Evolutionary conservation across 164 flowering plant genomes (phyloP).

Genomic region (Kalanchoe fedtschenkoi): DNA sequence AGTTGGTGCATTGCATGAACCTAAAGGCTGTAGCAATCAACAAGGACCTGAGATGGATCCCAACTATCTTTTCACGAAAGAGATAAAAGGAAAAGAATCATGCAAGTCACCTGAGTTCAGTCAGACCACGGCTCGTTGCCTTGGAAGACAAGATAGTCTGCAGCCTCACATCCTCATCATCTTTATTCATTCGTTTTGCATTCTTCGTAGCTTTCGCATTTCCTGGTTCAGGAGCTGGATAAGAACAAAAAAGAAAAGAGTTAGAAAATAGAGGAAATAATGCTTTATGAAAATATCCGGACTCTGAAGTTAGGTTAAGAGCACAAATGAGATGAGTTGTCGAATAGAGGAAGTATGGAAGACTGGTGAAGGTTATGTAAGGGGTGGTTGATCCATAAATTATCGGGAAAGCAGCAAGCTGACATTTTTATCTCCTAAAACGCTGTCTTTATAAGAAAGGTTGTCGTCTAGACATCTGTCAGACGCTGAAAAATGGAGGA

Average conservation of each 20-base stretch:
- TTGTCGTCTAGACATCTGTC: neutral
- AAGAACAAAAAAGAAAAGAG: neutral
- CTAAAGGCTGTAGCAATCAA: neutral
- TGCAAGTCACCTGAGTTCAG: slow-evolving; percentile 6
- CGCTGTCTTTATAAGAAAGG: neutral
- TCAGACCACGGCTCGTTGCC: slow-evolving; percentile 1
- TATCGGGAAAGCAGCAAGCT: neutral
- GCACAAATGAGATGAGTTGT: neutral
- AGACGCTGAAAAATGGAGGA: neutral
- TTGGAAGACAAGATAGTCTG: slow-evolving; percentile 2
- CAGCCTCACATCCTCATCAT: neutral
- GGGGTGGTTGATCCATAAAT: neutral
- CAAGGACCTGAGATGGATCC: neutral
- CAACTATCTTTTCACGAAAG: neutral
- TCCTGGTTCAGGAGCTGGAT: neutral
- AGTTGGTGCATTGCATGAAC: slow-evolving; percentile 1
- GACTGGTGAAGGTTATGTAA: neutral
- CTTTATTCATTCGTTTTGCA: neutral
- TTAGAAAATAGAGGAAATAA: neutral
- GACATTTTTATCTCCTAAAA: too few species aligned
- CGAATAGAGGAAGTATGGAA: neutral
- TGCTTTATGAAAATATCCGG: neutral
- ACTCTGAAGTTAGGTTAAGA: neutral
- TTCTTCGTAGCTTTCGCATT: neutral
- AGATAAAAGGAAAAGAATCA: neutral